Evolutionary conservation across 108 stramenopile genomes (phyloP), one percentile per base, ranked within the genome.

Genomic region (Nitzschia inconspicua): DNA sequence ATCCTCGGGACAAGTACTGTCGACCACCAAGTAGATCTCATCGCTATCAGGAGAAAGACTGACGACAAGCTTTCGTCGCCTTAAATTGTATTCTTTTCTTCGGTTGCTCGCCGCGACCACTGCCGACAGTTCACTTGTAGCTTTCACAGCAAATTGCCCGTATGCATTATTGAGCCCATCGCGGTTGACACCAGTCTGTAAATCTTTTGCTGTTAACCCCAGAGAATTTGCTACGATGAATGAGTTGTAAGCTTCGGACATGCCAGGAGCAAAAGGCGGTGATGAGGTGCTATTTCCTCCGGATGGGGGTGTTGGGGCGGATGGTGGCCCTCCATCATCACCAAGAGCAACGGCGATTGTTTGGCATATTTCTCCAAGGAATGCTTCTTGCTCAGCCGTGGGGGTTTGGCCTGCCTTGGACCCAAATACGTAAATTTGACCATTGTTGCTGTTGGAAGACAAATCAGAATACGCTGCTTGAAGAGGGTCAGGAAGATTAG

Each of bases 121-220:
- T 14, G 43, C 30, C 2, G 27, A 19, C 24, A 30, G 22, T 23
- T 52, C 36, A 4, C 25, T 35, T 3, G 62, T 50, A 2, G 60
- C n/a, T 9, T 49, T 26, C 22, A 20, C 36, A 5, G 59, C 65
- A 44, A 77, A 77, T 5, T 13, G 4, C 2, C n/a, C 54, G 43
- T 77, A 77, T 14, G 63, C 76, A 16, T 29, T 19, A 23, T 77
- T 37, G 20, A 77, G 50, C 10, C 63, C 76, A 16, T 60, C 22
- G 28, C 65, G 56, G 29, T 66, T 62, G 2, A 63, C 9, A 20
- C 76, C 76, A 9, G 35, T 36, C 23, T 32, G 28, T 1, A 78
- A 32, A 32, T 52, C 36, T 18, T 18, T 26, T 1, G 70, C 70
- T 28, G 31, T 16, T 2, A 73, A 32, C 28, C 64, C 61, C 6